A percentile compares a stretch with the other conserved stretches of the same genome.
Conservation (phyloP, 257 asterid genomes). For the Solanum chmielewskii region DNA sequence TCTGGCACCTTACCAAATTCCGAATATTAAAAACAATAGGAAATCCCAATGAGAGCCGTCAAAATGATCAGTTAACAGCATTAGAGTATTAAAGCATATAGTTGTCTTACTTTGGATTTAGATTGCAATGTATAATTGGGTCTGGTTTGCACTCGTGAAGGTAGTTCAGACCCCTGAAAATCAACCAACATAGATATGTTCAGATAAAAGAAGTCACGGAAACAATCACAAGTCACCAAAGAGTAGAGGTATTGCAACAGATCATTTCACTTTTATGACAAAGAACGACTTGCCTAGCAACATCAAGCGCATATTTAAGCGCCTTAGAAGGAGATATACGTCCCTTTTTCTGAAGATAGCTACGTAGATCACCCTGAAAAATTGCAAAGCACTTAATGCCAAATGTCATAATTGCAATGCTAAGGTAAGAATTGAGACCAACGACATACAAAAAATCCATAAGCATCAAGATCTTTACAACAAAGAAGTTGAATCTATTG, state of each 20-base stretch:
- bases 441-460: neutral
- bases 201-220: neutral
- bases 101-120: constrained; percentile 95
- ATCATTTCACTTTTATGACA: neutral
- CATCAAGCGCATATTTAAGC: constrained; percentile 72
- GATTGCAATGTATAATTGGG: constrained; percentile 83
- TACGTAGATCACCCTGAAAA: constrained; percentile 71
- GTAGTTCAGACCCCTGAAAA: constrained; percentile 88
- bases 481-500: neutral
- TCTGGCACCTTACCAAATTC: constrained; percentile 98
- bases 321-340: constrained; percentile 81
- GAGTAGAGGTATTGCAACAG: neutral
- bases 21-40: constrained; percentile 40
- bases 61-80: neutral
- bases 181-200: neutral
- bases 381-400: neutral
- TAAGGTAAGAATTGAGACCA: neutral
- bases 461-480: neutral
- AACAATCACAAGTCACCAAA: neutral
- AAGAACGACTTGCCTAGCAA: constrained; percentile 60
- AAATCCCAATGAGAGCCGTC: constrained; percentile 1
- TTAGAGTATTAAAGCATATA: constrained; percentile 26
- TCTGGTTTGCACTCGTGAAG: constrained; percentile 97
- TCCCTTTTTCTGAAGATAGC: constrained; percentile 85
- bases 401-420: neutral